Evolutionary conservation across 345 rosid species (phyloP).

Genomic region (Lepidium sativum): DNA sequence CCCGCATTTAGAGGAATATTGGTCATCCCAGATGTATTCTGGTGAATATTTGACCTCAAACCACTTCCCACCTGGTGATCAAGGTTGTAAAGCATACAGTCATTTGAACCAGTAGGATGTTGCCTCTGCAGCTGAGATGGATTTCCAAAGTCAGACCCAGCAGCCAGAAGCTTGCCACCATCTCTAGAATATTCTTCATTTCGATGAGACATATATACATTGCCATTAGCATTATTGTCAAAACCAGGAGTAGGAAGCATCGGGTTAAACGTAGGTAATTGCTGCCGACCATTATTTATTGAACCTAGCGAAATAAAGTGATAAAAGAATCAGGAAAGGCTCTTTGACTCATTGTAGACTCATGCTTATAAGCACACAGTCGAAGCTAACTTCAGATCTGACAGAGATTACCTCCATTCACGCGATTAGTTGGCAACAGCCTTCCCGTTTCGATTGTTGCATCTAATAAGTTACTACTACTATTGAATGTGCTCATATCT

Average conservation of each 20-base stretch:
- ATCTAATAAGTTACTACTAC: constrained; percentile 41
- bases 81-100: constrained; percentile 48
- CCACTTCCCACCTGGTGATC: constrained; percentile 69
- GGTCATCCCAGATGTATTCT: constrained; percentile 56
- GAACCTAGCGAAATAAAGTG: constrained; percentile 39
- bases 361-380: constrained; percentile 4
- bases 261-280: constrained; percentile 55
- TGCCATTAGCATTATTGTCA: constrained; percentile 29
- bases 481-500: constrained; percentile 35
- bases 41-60: constrained; percentile 60
- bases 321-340: neutral
- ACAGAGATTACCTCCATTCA: constrained; percentile 43
- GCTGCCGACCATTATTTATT: constrained; percentile 59
- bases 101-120: constrained; percentile 51
- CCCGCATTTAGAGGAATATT: constrained; percentile 53
- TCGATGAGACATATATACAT: constrained; percentile 42
- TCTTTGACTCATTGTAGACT: constrained; percentile 5
- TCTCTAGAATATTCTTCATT: constrained; percentile 52
- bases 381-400: constrained; percentile 39
- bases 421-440: constrained; percentile 45
- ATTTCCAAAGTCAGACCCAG: constrained; percentile 50
- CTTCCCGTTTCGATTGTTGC: constrained; percentile 41
- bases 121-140: constrained; percentile 55
- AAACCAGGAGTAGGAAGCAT: constrained; percentile 96
- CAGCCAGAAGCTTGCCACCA: constrained; percentile 51